These are phyloP conservation scores for Allium cepa DNA, from an alignment of 106 monocot species.

Conservation along the genomic window DNA sequence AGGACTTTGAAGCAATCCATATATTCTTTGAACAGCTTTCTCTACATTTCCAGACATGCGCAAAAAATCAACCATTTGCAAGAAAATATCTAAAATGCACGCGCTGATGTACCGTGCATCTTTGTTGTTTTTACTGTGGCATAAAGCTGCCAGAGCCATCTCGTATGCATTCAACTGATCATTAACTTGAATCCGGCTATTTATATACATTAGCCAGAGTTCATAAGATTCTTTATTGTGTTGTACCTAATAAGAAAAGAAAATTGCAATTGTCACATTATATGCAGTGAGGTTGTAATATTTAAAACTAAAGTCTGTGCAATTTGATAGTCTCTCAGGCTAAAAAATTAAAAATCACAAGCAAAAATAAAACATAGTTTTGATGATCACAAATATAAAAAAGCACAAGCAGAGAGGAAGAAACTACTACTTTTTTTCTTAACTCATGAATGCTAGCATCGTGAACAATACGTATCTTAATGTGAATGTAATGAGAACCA, in stretches of 20 bases:
- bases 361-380: not conserved
- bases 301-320: too few species aligned
- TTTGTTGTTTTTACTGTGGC: conserved; percentile 5
- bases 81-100: conserved; percentile 69
- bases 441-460: too few species aligned
- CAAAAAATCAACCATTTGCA: conserved; percentile 84
- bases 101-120: conserved; percentile 44
- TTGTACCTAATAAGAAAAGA: conserved; percentile 59
- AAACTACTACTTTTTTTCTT: too few species aligned
- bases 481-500: too few species aligned
- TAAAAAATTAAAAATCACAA: not conserved
- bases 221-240: conserved; percentile 73
- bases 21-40: conserved; percentile 35
- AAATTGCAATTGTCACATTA: not conserved
- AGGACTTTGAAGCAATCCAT: conserved; percentile 16
- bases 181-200: conserved; percentile 53
- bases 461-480: too few species aligned
- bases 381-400: not conserved
- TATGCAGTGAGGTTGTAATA: too few species aligned
- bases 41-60: conserved; percentile 61
- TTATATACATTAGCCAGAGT: conserved; percentile 90
- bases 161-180: conserved; percentile 60
- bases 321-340: not conserved
- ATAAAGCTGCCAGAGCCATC: conserved; percentile 50
- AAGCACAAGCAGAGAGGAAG: too few species aligned